A percentile compares a stretch with the other conserved stretches of the same genome.
Evolutionary conservation across 192 early-diverging fungal species (phyloP).

Genomic region (Entomortierella lignicola): DNA sequence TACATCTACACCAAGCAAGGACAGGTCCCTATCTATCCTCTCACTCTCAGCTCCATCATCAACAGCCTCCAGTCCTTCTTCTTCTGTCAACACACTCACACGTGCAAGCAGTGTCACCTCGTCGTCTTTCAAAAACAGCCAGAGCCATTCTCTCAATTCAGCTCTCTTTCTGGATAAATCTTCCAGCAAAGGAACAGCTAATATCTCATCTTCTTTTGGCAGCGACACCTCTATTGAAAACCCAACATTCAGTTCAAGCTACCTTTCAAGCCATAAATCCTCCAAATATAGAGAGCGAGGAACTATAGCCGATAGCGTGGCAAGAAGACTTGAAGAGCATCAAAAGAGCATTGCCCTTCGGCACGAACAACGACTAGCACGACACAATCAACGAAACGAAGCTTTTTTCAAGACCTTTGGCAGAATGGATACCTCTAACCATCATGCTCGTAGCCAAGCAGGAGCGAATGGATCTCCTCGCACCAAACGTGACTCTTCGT

Average conservation of each 20-base stretch:
- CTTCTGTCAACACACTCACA: conserved; percentile 42
- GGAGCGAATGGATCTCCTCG: conserved; percentile 28
- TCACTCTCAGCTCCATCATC: conserved; percentile 43
- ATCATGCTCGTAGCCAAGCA: conserved; percentile 14
- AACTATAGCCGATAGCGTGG: conserved; percentile 1
- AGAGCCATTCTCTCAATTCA: conserved; percentile 15
- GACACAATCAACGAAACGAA: conserved; percentile 27
- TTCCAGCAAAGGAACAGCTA: conserved; percentile 1
- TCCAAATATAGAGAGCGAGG: conserved; percentile 20
- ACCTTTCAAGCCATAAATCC: conserved; percentile 19
- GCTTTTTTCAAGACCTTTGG: conserved; percentile 4
- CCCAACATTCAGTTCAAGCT: conserved; percentile 9
- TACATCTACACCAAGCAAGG: conserved; percentile 10
- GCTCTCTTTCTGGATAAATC: conserved; percentile 13
- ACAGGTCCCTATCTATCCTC: conserved; percentile 30
- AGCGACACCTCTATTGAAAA: conserved; percentile 20
- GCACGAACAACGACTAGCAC: conserved; percentile 39
- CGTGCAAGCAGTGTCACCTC: conserved; percentile 36
- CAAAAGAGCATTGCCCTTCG: conserved; percentile 19
- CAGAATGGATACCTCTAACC: conserved; percentile 30
- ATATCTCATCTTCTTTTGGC: conserved; percentile 16
- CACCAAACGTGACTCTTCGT: conserved; percentile 26
- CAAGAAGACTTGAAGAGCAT: conserved; percentile 13
- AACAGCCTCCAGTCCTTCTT: conserved; percentile 37
- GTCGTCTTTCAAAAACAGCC: conserved; percentile 20